Conservation (phyloP, 305 asterid genomes). For the Plantago lanceolata region DNA sequence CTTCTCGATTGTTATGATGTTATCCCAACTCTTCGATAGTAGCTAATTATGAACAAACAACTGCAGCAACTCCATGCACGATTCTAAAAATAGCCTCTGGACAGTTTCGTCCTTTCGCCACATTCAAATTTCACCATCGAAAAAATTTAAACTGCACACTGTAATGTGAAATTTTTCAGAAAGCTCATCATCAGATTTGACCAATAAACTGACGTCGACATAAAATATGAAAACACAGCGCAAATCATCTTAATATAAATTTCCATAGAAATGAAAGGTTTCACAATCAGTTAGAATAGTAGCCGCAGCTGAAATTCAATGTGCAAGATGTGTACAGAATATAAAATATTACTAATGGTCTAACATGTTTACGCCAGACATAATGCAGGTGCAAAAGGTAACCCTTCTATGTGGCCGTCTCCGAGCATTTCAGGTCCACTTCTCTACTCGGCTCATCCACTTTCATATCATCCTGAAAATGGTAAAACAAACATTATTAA, state of each 20-base stretch:
- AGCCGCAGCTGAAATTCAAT: no score
- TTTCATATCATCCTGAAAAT: constrained; percentile 36
- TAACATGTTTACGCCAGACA: constrained; percentile 15
- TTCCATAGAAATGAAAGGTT: background rate
- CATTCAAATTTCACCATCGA: no score
- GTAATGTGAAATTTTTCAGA: no score
- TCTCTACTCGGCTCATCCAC: constrained; percentile 37
- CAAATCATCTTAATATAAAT: background rate
- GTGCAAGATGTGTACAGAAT: background rate
- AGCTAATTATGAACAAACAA: no score
- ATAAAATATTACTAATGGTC: background rate
- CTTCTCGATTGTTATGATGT: no score
- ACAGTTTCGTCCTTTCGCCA: no score
- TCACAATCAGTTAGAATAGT: background rate
- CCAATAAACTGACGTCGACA: no score
- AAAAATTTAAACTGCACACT: no score
- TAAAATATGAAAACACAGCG: background rate
- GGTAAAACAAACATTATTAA: constrained; percentile 10
- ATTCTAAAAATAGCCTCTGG: no score
- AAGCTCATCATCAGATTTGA: no score
- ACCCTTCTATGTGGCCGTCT: constrained; percentile 2
- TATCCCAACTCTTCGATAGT: no score
- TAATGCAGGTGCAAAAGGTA: background rate
- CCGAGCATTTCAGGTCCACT: constrained; percentile 37
- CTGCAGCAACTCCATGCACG: no score